phyloP scores from a whole-genome alignment of 2,329 filamentous ascomycete species.

The Ceratocystiopsis sp. region DNA sequence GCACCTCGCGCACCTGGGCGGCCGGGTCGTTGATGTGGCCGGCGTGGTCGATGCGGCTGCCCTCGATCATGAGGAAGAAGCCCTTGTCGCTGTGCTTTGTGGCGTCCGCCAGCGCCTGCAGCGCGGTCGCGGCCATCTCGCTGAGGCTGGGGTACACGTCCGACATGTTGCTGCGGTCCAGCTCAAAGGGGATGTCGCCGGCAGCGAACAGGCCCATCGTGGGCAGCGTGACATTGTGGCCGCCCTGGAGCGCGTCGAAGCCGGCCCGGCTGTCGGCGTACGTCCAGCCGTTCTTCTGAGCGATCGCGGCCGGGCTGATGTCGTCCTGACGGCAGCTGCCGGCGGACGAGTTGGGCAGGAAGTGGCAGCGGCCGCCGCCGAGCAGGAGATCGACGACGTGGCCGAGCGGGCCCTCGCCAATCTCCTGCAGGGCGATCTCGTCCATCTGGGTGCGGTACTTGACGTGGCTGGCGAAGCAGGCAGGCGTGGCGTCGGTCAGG shows the following conservation, averaged over 20 bases:
- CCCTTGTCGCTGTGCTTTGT: constrained; percentile 74
- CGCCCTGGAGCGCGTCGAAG: constrained; percentile 58
- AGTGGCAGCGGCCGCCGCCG: constrained; percentile 85
- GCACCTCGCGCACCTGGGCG: constrained; percentile 74
- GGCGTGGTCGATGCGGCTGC: constrained; percentile 88
- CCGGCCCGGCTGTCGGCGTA: constrained; percentile 56
- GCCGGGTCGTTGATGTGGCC: constrained; percentile 74
- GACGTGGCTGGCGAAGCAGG: constrained; percentile 84
- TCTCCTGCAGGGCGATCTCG: constrained; percentile 78
- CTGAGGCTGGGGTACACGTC: constrained; percentile 74
- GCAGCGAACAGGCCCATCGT: constrained; percentile 72
- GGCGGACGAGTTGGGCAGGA: constrained; percentile 62
- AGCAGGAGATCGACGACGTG: constrained; percentile 82
- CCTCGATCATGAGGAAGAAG: constrained; percentile 98
- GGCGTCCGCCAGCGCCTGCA: constrained; percentile 62
- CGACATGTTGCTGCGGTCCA: constrained; percentile 67
- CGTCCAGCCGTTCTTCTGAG: constrained; percentile 60
- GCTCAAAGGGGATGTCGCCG: constrained; percentile 77
- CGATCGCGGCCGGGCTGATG: constrained; percentile 56
- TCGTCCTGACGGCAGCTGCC: constrained; percentile 72
- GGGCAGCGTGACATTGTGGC: constrained; percentile 55
- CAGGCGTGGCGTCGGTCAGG: constrained; percentile 89
- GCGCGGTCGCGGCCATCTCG: constrained; percentile 76
- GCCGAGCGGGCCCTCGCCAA: constrained; percentile 75
- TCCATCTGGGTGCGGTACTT: constrained; percentile 68